These are phyloP conservation scores for Zygosaccharomyces gambellarensis DNA, from an alignment of 805 yeast species.

Conservation along the genomic window DNA sequence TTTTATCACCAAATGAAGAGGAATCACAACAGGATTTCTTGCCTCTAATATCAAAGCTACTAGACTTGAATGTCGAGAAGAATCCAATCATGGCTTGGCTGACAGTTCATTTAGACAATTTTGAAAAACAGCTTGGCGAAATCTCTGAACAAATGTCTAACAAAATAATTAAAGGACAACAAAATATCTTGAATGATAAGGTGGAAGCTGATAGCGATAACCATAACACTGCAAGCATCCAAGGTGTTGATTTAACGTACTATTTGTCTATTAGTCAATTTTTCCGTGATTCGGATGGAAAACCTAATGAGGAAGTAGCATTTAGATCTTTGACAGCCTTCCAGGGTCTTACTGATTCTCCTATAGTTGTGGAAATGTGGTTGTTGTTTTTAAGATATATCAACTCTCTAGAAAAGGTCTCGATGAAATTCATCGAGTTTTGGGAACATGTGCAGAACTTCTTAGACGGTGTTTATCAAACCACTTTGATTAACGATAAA, in stretches of 20 bases:
- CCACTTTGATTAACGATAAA: slow-evolving; percentile 39
- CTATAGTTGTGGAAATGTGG: slow-evolving; percentile 58
- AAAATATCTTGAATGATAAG: slow-evolving; percentile 35
- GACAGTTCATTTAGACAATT: slow-evolving; percentile 42
- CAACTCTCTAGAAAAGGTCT: slow-evolving; percentile 38
- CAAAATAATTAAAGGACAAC: slow-evolving; percentile 39
- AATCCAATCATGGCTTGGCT: slow-evolving; percentile 67
- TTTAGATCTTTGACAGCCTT: slow-evolving; percentile 10
- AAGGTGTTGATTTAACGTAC: slow-evolving; percentile 35
- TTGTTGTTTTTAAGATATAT: slow-evolving; percentile 40
- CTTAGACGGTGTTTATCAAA: slow-evolving; percentile 44
- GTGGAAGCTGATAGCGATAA: slow-evolving; percentile 15
- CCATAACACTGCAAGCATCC: slow-evolving; percentile 7
- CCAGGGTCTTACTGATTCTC: slow-evolving; percentile 45
- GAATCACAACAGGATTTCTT: slow-evolving; percentile 34
- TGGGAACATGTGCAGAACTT: slow-evolving; percentile 55
- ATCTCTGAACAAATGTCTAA: slow-evolving; percentile 40
- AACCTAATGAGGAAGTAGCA: slow-evolving; percentile 6
- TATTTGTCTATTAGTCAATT: slow-evolving; percentile 28
- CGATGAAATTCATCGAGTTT: slow-evolving; percentile 43
- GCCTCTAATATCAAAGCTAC: slow-evolving; percentile 46
- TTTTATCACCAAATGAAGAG: slow-evolving; percentile 29
- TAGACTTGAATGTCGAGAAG: slow-evolving; percentile 58
- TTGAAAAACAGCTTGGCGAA: slow-evolving; percentile 38
- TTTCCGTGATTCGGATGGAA: slow-evolving; percentile 15